phyloP scores from a whole-genome alignment of 2,329 filamentous ascomycete genomes.

The Trichoderma sp. region DNA sequence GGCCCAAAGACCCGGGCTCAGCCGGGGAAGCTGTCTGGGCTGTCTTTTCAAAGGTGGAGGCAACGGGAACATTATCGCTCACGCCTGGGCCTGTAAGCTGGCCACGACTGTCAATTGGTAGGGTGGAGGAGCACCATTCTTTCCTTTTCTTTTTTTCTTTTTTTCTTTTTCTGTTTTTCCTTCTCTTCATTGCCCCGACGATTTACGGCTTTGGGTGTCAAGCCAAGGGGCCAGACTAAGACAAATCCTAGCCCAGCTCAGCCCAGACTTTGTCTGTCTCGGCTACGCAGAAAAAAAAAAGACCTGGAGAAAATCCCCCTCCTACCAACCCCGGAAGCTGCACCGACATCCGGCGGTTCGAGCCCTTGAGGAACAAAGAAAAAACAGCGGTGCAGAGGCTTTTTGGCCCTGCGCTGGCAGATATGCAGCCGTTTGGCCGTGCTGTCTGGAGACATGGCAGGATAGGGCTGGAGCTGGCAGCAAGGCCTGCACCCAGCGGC shows the following conservation, averaged over 20 bases:
- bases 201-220: slow-evolving; percentile 9
- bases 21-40: neutral
- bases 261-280: neutral
- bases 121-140: neutral
- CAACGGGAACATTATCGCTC: slow-evolving; percentile 7
- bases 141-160: neutral
- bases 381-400: slow-evolving; percentile 15
- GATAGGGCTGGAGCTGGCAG: slow-evolving; percentile 24
- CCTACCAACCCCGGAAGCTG: neutral
- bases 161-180: neutral
- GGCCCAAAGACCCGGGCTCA: slow-evolving; percentile 17
- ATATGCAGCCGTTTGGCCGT: slow-evolving; percentile 38
- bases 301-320: neutral
- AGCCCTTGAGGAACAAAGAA: neutral
- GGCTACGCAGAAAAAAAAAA: neutral
- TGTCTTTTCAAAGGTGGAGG: slow-evolving; percentile 1
- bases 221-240: neutral
- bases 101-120: neutral
- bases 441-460: slow-evolving; percentile 31
- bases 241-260: neutral
- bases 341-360: slow-evolving; percentile 5
- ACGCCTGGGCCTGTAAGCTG: neutral
- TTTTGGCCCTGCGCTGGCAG: slow-evolving; percentile 20
- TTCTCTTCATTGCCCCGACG: neutral
- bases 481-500: slow-evolving; percentile 1